A percentile compares a stretch with the other conserved stretches of the same genome.
These are phyloP conservation scores for Mycena haematopus DNA, from an alignment of 768 basidiomycete species.

Conservation along the genomic window DNA sequence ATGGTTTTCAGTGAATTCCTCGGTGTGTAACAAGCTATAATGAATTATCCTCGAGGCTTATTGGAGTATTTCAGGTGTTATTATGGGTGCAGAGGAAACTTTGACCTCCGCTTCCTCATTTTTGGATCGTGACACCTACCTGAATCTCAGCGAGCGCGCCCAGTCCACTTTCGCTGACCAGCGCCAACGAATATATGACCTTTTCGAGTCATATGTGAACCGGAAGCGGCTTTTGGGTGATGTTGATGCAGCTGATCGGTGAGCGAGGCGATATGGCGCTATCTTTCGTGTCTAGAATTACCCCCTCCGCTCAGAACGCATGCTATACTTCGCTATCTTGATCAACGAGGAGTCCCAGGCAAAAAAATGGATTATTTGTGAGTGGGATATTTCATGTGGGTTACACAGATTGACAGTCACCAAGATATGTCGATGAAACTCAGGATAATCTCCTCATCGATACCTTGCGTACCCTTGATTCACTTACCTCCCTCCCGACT, in stretches of 20 bases:
- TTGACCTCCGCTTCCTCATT: conserved; percentile 41
- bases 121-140: conserved; percentile 54
- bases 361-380: conserved; percentile 62
- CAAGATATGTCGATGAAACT: conserved; percentile 75
- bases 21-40: too few species aligned
- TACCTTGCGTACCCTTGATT: conserved; percentile 50
- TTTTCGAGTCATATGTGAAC: conserved; percentile 60
- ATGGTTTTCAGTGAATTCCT: conserved; percentile 71
- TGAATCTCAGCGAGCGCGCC: conserved; percentile 53
- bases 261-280: background rate
- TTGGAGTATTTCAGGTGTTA: conserved; percentile 55
- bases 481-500: background rate
- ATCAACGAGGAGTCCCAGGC: conserved; percentile 42
- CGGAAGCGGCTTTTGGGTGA: conserved; percentile 50
- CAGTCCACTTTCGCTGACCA: conserved; percentile 61
- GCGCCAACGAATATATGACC: conserved; percentile 53
- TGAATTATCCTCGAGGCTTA: background rate
- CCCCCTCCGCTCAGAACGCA: conserved; percentile 52
- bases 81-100: conserved; percentile 71
- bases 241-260: conserved; percentile 69
- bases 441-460: conserved; percentile 78
- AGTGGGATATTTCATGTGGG: conserved; percentile 25
- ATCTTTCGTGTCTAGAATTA: background rate
- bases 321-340: conserved; percentile 47
- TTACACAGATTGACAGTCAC: conserved; percentile 3